Conservation (phyloP, 2,329 filamentous ascomycete genomes). For the Byssothecium circinans region DNA sequence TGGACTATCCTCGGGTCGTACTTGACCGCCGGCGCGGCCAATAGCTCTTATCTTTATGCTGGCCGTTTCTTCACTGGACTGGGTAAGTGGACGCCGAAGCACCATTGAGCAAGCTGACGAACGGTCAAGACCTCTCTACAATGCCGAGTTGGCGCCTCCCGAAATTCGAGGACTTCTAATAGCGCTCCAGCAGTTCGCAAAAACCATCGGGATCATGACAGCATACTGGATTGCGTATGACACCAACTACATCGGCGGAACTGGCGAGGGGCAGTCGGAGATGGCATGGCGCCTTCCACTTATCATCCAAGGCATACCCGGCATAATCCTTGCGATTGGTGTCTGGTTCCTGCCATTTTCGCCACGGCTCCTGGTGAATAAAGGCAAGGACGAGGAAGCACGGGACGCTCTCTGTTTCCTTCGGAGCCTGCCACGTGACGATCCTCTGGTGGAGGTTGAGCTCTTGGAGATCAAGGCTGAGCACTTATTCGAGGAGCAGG, state of each 20-base stretch:
- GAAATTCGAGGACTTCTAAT: constrained; percentile 34
- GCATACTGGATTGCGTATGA: constrained; percentile 38
- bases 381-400: constrained; percentile 29
- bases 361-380: constrained; percentile 29
- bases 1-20: constrained; percentile 48
- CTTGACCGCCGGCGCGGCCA: constrained; percentile 47
- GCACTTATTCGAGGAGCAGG: constrained; percentile 47
- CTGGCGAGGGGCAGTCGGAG: constrained; percentile 38
- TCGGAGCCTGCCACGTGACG: constrained; percentile 31
- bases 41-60: constrained; percentile 50
- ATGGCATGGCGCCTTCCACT: constrained; percentile 30
- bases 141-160: constrained; percentile 42
- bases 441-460: constrained; percentile 48
- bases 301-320: constrained; percentile 33
- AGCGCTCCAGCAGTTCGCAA: constrained; percentile 33
- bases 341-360: constrained; percentile 32
- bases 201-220: constrained; percentile 35
- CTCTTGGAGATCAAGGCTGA: constrained; percentile 54
- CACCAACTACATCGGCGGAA: constrained; percentile 47
- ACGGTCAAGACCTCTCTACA: constrained; percentile 49
- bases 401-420: constrained; percentile 28
- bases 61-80: constrained; percentile 55
- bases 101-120: too few species aligned
- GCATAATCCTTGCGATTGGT: constrained; percentile 24
- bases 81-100: constrained; percentile 53